Evolutionary conservation across 2,329 filamentous ascomycete species (phyloP), one percentile per base, ranked within the genome.

Genomic region (Monosporascus sp.): DNA sequence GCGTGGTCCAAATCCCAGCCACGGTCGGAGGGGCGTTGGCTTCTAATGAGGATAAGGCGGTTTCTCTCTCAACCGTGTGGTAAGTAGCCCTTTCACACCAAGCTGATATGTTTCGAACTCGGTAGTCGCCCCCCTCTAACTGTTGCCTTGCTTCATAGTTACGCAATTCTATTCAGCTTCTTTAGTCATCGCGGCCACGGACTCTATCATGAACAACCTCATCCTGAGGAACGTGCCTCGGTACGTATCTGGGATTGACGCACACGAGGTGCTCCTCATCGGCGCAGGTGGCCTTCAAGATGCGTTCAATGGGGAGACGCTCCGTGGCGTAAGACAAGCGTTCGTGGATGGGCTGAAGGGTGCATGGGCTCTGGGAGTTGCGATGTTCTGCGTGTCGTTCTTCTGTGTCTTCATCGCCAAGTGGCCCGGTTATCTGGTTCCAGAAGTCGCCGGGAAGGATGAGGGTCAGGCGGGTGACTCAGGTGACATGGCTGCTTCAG

Each of bases 181-280:
- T 3, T 40, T 51, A 15, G 28, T 31, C 2, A 51, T 55, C 24
- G 51, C 18, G 24, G 51, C 52, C n/a, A 50, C 55, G 2, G 49
- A 51, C 24, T 37, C 56, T 18, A 56, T 58, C 14, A 54, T 43
- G 2, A 58, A 58, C 38, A 58, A 58, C 48, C 5, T 56, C 7
- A 28, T 56, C 11, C 18, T 58, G 0, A 43, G 54, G 20, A 56
- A 48, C 17, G 28, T 58, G 14, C 43, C 56, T 3, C 9, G 22
- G 7, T 54, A 54, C 22, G 56, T 51, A 7, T 54, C 56, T 1
- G 44, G n/a, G 5, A 40, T 38, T 8, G 37, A 41, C 11, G 7
- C 47, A 7, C 44, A 31, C 7, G 37, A 54, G 14, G 50, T 58
- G 6, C 20, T 58, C 5, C 14, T 45, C 9, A 45, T 58, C 17